Evolutionary conservation across 345 rosid species (phyloP).

Genomic region (Trapa incisa): DNA sequence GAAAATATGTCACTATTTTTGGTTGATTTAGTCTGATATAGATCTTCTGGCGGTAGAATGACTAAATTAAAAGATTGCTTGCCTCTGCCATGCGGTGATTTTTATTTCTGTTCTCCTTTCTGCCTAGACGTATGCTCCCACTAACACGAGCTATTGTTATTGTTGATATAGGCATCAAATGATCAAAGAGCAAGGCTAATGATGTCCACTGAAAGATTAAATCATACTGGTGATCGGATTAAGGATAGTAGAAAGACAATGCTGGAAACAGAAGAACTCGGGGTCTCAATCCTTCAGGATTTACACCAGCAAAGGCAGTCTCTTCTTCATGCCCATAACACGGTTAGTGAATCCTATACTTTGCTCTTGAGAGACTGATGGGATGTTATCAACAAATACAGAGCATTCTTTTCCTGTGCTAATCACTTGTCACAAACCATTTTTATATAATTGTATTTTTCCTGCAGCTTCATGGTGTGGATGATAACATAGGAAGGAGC

Average conservation of each 20-base stretch:
- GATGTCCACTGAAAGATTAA: conserved; percentile 69
- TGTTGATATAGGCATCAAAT: conserved; percentile 50
- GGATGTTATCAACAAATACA: background rate
- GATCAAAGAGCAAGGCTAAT: conserved; percentile 82
- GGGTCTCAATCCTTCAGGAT: conserved; percentile 95
- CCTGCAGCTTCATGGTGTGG: conserved; percentile 82
- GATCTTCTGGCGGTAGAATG: background rate
- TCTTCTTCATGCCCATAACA: conserved; percentile 60
- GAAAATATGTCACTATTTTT: background rate
- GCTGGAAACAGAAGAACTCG: conserved; percentile 97
- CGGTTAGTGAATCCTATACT: conserved; percentile 23
- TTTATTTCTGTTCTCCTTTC: background rate
- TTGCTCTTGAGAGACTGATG: background rate
- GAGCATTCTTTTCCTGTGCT: background rate
- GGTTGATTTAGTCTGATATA: background rate
- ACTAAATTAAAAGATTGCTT: background rate
- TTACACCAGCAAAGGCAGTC: conserved; percentile 80
- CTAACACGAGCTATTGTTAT: background rate
- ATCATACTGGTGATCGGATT: conserved; percentile 51
- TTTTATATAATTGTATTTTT: background rate
- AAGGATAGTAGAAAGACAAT: conserved; percentile 84
- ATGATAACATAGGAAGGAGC: conserved; percentile 73
- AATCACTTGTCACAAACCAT: background rate
- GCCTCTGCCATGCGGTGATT: no score
- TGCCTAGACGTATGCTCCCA: background rate